A percentile compares a stretch with the other conserved stretches of the same genome.
These are phyloP conservation scores for Cercospora zeae-maydis DNA, from an alignment of 2,329 filamentous ascomycete species.

Conservation along the genomic window DNA sequence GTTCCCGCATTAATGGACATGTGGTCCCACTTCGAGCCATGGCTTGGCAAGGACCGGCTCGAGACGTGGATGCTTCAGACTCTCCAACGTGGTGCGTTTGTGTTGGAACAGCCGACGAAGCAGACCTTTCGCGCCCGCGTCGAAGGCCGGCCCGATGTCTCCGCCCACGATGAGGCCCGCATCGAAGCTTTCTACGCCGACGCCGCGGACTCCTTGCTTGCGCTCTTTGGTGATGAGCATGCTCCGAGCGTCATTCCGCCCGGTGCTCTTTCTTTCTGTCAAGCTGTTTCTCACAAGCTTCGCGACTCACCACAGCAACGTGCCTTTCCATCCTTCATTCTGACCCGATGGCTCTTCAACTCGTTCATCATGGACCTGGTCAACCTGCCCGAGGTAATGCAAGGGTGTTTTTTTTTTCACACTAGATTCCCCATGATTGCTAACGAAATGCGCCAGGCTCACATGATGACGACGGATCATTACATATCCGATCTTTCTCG, in stretches of 20 bases:
- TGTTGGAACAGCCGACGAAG: constrained; percentile 80
- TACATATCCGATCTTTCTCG: constrained; percentile 89
- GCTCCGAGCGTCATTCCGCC: constrained; percentile 81
- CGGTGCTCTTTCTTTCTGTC: constrained; percentile 77
- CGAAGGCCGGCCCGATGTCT: constrained; percentile 66
- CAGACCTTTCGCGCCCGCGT: constrained; percentile 64
- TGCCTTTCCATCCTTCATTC: constrained; percentile 72
- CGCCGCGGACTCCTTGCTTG: constrained; percentile 76
- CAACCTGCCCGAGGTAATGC: constrained; percentile 75
- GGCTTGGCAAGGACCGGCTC: constrained; percentile 84
- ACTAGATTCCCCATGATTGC: constrained; percentile 18
- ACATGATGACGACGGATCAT: constrained; percentile 73
- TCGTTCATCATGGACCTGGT: constrained; percentile 80
- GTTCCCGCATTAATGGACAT: constrained; percentile 80
- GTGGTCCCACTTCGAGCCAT: constrained; percentile 82
- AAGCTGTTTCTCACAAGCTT: constrained; percentile 71
- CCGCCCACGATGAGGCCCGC: constrained; percentile 71
- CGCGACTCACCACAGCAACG: constrained; percentile 65
- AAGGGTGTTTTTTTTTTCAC: no score
- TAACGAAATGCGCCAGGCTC: constrained; percentile 45
- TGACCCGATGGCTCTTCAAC: constrained; percentile 89
- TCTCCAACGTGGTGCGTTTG: constrained; percentile 84
- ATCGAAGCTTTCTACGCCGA: constrained; percentile 85
- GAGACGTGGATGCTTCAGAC: constrained; percentile 95
- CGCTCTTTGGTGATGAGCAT: constrained; percentile 73